phyloP scores from a whole-genome alignment of 2,329 filamentous ascomycete species.

The Onygena corvina region DNA sequence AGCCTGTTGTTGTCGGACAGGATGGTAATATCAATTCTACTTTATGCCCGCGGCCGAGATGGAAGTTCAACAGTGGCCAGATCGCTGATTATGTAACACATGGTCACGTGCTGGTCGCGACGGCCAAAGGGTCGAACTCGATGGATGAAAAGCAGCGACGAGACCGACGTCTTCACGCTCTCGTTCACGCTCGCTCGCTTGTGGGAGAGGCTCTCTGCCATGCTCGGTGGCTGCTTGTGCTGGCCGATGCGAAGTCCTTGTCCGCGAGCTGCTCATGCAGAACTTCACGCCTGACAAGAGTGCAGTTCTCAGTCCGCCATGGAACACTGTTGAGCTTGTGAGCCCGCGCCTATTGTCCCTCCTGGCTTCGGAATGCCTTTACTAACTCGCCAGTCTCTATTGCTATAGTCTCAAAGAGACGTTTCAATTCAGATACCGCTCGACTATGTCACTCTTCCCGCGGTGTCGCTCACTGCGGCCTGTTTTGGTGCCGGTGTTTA shows the following conservation, averaged over 20 bases:
- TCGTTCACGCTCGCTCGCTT: not conserved
- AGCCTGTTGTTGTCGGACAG: not conserved
- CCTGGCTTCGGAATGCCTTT: not conserved
- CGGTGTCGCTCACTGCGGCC: conserved; percentile 45
- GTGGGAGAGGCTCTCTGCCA: too few species aligned
- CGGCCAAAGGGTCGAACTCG: too few species aligned
- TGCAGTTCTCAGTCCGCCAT: conserved; percentile 28
- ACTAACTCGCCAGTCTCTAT: conserved; percentile 3
- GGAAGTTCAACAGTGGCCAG: conserved; percentile 7
- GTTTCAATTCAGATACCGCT: conserved; percentile 48
- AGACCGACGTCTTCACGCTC: not conserved
- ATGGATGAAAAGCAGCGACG: not conserved
- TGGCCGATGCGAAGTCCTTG: not conserved
- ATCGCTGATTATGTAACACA: conserved; percentile 1
- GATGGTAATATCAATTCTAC: not conserved
- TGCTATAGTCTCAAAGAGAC: conserved; percentile 48
- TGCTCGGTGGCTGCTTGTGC: not conserved
- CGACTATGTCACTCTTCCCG: conserved; percentile 49
- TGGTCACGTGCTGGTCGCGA: not conserved
- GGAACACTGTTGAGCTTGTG: conserved; percentile 31
- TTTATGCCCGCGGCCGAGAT: not conserved
- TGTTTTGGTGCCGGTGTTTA: conserved; percentile 48
- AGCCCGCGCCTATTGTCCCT: conserved; percentile 13
- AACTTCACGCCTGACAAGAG: conserved; percentile 29
- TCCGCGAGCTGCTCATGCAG: conserved; percentile 25